Evolutionary conservation across 2,329 filamentous ascomycete species (phyloP), one percentile per base, ranked within the genome.

Genomic region (Phyllosticta ampelicida): DNA sequence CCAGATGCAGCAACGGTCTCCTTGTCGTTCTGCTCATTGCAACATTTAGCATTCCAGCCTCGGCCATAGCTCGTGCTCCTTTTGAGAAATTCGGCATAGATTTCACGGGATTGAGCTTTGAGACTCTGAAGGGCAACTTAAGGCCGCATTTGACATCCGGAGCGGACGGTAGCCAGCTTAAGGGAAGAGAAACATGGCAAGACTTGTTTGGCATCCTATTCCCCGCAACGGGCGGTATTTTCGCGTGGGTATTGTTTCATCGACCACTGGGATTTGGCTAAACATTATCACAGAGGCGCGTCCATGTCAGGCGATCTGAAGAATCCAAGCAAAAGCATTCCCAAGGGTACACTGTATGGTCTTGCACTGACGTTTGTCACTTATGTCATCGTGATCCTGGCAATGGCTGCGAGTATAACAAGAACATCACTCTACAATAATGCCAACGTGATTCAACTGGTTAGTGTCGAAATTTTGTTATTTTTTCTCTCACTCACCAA

Each of bases 231-330:
- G 81, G 82, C 5, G 77, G 75, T 4, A 83, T 82, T 23, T 81
- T 83, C 65, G 79, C 80, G 75, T 78, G 69, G 64, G 74, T 73
- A 5, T 36, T 5, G 54, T 18, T 2, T 9, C 18, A 9, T 9
- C 16, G 4, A 44, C 19, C 54, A n/a, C 44, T 56, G 11, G 58
- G 8, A 56, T 8, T 53, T 48, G 49, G 53, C 36, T 44, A 6
- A 44, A n/a, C 18, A 8, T 81, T 82, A 68, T 53, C 48, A 53
- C 54, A 80, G 77, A 51, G 90, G 90, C 18, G 90, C 90, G 6
- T 92, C 88, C 64, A 95, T 95, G 90, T 95, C 89, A 8, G 90
- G 90, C 18, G 89, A 95, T 68, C 72, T 95, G 54, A 86, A 82
- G 61, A 86, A 90, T 62, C 90, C 90, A 0, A 92, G 88, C 76